phyloP scores from a whole-genome alignment of 768 basidiomycete genomes.

The Calocybe cyanea region DNA sequence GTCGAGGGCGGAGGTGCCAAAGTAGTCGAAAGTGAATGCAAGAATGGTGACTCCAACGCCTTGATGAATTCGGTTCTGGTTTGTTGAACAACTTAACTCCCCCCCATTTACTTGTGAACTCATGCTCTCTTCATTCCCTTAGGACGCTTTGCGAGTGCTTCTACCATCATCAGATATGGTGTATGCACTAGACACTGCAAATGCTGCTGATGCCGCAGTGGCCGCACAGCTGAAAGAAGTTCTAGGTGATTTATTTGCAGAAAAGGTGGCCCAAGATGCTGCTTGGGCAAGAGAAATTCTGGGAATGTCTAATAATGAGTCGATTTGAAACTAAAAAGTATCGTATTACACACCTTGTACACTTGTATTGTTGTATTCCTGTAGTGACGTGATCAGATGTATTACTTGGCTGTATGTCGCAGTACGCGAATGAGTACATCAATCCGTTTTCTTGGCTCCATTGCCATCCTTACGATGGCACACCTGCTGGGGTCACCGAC shows the following conservation, averaged over 20 bases:
- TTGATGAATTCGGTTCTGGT: conserved; percentile 60
- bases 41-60: conserved; percentile 34
- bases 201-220: conserved; percentile 44
- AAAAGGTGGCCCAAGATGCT: conserved; percentile 51
- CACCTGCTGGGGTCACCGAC: too few relatives aligned
- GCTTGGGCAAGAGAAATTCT: conserved; percentile 64
- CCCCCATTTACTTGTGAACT: not conserved
- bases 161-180: conserved; percentile 56
- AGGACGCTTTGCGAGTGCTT: conserved; percentile 64
- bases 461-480: too few relatives aligned
- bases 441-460: too few relatives aligned
- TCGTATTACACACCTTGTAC: not conserved
- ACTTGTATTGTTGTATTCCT: not conserved
- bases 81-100: conserved; percentile 15
- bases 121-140: not conserved
- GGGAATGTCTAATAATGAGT: conserved; percentile 21
- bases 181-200: conserved; percentile 48
- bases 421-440: too few relatives aligned
- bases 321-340: too few relatives aligned
- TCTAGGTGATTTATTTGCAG: conserved; percentile 63
- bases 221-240: conserved; percentile 45
- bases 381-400: too few relatives aligned
- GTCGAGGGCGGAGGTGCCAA: conserved; percentile 78
- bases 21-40: conserved; percentile 67
- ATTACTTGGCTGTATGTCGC: too few relatives aligned